Base-by-base conservation (phyloP, 495 filamentous ascomycete genomes). In the Penicillium flavigenum region DNA sequence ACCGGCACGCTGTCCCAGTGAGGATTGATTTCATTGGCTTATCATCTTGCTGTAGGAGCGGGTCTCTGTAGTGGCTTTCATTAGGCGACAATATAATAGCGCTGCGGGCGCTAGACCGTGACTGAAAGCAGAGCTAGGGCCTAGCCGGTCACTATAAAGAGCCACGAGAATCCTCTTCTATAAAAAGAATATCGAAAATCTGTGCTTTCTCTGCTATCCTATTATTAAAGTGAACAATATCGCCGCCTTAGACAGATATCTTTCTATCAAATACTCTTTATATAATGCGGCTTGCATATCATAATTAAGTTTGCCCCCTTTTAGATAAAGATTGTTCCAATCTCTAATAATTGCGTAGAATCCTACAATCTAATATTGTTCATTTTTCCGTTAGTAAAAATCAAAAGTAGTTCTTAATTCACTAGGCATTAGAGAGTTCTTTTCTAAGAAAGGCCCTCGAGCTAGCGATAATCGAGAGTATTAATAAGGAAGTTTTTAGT, bases 401-500 rank as follows among this genome's bases (percentile, higher is more conserved):
- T 4, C 27, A 31, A 54, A 59, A 54, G 51, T 17, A 24, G 43
- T 59, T 59, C 49, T 38, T n/a, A 45, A 54, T 59, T 50, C 51
- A 59, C 32, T 20, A 34, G n/a, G 56, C 16, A 31, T 44, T 58
- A 7, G 47, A 19, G 11, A 41, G 48, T 32, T 52, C 42, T 41
- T 58, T 58, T 31, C 56, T 24, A 41, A 41, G n/a, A 26, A 38
- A 47, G 29, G 34, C 34, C 8, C 49, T 58, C 26, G 4, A 53
- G 19, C 49, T 32, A 44, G 22, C 53, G 19, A 45, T 63, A 4
- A 54, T 50, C 19, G 44, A 53, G 32, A 31, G 47, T 48, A 43
- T 63, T 44, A 49, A 63, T 51, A 31, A 60, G 45, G 52, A 51
- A 38, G 54, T 47, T 8, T 64, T 61, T 59, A 51, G 54, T 36